Percentiles rank a stretch among this genome's conserved stretches.
phyloP scores from a whole-genome alignment of 1,284 basidiomycete genomes.

The Papiliotrema nemorosa region DNA sequence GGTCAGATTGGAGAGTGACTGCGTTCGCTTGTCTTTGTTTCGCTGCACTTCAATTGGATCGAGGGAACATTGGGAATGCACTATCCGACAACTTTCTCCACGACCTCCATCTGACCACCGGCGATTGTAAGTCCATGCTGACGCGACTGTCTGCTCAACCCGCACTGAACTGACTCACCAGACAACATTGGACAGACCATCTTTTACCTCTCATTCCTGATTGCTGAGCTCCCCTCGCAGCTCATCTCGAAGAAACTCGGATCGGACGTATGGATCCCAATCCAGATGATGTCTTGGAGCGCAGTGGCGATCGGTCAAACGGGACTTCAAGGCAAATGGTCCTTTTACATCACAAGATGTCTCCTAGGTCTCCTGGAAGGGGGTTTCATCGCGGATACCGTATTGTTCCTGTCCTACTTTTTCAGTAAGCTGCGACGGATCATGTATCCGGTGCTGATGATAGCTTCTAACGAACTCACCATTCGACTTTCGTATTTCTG shows the following conservation, averaged over 20 bases:
- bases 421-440: too few species aligned
- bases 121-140: too few species aligned
- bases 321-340: slow-evolving; percentile 57
- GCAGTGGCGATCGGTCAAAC: slow-evolving; percentile 60
- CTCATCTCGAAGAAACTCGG: slow-evolving; percentile 60
- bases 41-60: slow-evolving; percentile 29
- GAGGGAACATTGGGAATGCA: slow-evolving; percentile 55
- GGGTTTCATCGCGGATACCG: slow-evolving; percentile 49
- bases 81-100: slow-evolving; percentile 63
- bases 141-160: too few species aligned
- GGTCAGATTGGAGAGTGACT: background rate
- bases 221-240: slow-evolving; percentile 57
- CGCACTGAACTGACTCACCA: too few species aligned
- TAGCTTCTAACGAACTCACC: slow-evolving; percentile 63
- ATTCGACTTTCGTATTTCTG: slow-evolving; percentile 64
- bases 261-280: slow-evolving; percentile 59
- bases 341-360: slow-evolving; percentile 52
- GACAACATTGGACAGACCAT: slow-evolving; percentile 59
- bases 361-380: slow-evolving; percentile 51
- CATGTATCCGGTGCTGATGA: too few species aligned
- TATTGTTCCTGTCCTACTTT: slow-evolving; percentile 66
- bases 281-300: slow-evolving; percentile 47
- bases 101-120: slow-evolving; percentile 51
- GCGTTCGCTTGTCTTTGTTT: slow-evolving; percentile 2
- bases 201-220: slow-evolving; percentile 58